Evolutionary conservation across 768 basidiomycete species (phyloP).

Genomic region (Leccinum pellstonianum): DNA sequence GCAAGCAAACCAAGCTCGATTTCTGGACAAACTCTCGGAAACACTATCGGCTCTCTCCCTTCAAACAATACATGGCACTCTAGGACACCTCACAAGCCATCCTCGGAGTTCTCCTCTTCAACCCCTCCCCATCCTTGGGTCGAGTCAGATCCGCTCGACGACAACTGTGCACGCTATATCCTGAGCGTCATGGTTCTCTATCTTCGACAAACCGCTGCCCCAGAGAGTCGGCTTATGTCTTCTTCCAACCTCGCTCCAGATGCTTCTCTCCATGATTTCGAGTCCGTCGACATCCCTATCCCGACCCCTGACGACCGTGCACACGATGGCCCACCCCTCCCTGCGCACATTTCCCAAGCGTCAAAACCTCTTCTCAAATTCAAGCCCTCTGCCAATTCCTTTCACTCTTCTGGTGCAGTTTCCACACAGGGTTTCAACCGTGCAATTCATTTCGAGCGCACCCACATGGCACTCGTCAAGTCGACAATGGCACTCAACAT

Average conservation of each 20-base stretch:
- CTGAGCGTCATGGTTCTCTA: constrained; percentile 82
- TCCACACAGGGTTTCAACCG: constrained; percentile 26
- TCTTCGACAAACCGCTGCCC: constrained; percentile 65
- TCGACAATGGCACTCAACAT: constrained; percentile 55
- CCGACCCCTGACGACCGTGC: constrained; percentile 22
- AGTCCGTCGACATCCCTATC: constrained; percentile 47
- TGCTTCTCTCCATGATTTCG: constrained; percentile 69
- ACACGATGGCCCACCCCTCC: constrained; percentile 30
- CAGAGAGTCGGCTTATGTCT: constrained; percentile 56
- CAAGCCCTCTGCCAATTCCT: constrained; percentile 41
- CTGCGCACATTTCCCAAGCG: constrained; percentile 41
- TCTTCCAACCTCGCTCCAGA: constrained; percentile 61
- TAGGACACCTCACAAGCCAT: constrained; percentile 36
- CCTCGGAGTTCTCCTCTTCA: constrained; percentile 40
- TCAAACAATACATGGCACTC: constrained; percentile 26
- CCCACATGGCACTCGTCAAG: constrained; percentile 57
- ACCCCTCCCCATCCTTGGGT: constrained; percentile 44
- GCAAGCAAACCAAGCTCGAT: constrained; percentile 38
- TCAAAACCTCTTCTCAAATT: constrained; percentile 32
- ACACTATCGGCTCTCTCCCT: constrained; percentile 37
- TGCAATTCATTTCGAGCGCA: constrained; percentile 52
- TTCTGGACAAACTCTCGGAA: constrained; percentile 30
- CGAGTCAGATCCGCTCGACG: constrained; percentile 76
- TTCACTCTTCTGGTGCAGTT: constrained; percentile 38
- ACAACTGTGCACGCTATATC: constrained; percentile 77